These are phyloP conservation scores for Penicillium hordei DNA, from an alignment of 2,329 filamentous ascomycete genomes.

Conservation along the genomic window DNA sequence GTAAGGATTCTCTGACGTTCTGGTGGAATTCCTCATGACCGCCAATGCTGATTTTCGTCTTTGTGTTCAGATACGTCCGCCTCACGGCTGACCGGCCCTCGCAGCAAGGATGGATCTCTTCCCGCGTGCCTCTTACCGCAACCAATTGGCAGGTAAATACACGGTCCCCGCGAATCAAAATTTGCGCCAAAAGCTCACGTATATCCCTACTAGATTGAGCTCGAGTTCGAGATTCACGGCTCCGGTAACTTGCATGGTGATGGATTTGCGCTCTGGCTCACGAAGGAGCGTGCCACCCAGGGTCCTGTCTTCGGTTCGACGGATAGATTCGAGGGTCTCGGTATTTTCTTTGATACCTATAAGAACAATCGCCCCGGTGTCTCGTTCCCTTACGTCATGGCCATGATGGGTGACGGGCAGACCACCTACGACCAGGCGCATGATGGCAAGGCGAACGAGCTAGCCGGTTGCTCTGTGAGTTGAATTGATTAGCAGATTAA, in stretches of 20 bases:
- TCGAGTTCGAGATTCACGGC: constrained; percentile 93
- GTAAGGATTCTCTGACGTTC: constrained; percentile 28
- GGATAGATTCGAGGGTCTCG: constrained; percentile 90
- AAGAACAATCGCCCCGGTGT: constrained; percentile 98
- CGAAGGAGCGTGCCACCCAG: constrained; percentile 77
- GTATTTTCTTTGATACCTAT: constrained; percentile 97
- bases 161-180: neutral
- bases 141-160: constrained; percentile 85
- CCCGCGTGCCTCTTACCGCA: constrained; percentile 87
- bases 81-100: constrained; percentile 88
- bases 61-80: constrained; percentile 72
- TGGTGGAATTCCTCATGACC: neutral
- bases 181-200: neutral
- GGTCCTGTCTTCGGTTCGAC: constrained; percentile 85
- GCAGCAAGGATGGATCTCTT: constrained; percentile 91
- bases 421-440: constrained; percentile 88
- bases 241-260: constrained; percentile 89
- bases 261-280: constrained; percentile 97
- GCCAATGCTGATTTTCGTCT: neutral
- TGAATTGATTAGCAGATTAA: neutral
- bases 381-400: constrained; percentile 97
- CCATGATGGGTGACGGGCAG: constrained; percentile 91
- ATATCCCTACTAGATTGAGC: constrained; percentile 61
- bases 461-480: constrained; percentile 83
- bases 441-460: constrained; percentile 89